phyloP scores from a whole-genome alignment of 2,329 filamentous ascomycete genomes.

The Colletotrichum scovillei region DNA sequence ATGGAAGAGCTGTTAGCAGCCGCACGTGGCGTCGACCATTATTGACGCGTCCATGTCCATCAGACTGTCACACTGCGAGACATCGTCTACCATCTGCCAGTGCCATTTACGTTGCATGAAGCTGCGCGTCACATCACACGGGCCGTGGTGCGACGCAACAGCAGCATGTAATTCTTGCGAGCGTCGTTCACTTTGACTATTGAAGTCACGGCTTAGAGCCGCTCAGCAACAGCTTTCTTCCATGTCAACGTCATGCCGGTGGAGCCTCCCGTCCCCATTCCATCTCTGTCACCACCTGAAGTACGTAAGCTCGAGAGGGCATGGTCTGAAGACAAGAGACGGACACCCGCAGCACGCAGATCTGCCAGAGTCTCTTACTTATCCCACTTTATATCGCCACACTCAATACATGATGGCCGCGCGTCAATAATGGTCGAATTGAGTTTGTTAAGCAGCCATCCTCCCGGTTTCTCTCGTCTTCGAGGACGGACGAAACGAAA shows the following conservation, averaged over 20 bases:
- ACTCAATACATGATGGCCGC: conserved; percentile 6
- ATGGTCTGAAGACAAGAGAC: conserved; percentile 11
- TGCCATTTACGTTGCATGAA: neutral
- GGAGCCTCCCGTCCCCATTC: neutral
- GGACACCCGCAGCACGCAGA: neutral
- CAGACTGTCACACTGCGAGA: neutral
- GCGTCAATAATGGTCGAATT: conserved; percentile 21
- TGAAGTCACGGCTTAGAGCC: too few species aligned
- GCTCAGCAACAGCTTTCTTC: neutral
- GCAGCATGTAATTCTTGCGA: neutral
- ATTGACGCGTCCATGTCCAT: conserved; percentile 1
- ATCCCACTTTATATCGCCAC: neutral
- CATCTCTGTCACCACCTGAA: neutral
- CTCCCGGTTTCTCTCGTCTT: conserved; percentile 1
- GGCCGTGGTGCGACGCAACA: neutral
- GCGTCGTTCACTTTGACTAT: neutral
- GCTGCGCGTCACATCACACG: neutral
- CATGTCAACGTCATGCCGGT: neutral
- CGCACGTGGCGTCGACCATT: conserved; percentile 6
- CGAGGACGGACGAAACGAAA: neutral
- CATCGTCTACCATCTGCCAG: neutral
- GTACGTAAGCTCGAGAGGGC: conserved; percentile 6
- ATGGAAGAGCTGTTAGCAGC: neutral
- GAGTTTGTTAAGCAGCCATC: conserved; percentile 30
- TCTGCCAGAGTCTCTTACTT: neutral